phyloP scores from a whole-genome alignment of 2,329 filamentous ascomycete genomes.

The Triangularia setosa region DNA sequence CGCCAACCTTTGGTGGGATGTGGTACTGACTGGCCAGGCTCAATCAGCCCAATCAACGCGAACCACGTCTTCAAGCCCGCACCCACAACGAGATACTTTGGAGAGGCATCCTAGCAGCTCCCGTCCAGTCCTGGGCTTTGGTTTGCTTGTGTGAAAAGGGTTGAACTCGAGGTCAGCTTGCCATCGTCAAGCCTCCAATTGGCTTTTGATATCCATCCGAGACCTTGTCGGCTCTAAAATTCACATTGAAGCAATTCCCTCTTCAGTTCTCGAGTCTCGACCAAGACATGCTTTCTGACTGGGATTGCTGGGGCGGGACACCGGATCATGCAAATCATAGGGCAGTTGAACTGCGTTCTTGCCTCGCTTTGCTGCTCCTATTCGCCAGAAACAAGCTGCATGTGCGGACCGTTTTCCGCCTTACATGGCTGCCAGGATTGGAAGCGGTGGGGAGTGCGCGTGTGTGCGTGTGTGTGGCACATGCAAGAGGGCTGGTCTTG shows the following conservation, averaged over 20 bases:
- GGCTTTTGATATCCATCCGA: background rate
- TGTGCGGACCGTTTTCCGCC: conserved; percentile 38
- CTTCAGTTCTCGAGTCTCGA: background rate
- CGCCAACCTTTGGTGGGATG: conserved; percentile 29
- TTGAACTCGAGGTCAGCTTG: conserved; percentile 15
- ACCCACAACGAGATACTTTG: conserved; percentile 24
- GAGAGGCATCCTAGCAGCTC: conserved; percentile 22
- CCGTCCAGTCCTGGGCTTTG: conserved; percentile 18
- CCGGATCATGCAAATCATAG: conserved; percentile 29
- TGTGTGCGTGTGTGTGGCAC: conserved; percentile 13
- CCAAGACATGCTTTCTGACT: background rate
- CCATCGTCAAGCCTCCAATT: background rate
- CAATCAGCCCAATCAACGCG: conserved; percentile 31
- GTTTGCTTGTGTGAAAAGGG: conserved; percentile 10
- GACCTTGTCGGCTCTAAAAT: conserved; percentile 4
- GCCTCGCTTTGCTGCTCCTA: conserved; percentile 22
- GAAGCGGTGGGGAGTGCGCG: conserved; percentile 17
- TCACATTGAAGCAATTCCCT: background rate
- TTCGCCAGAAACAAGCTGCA: conserved; percentile 30
- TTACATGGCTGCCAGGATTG: conserved; percentile 29
- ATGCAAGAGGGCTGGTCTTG: conserved; percentile 12
- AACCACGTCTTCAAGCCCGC: conserved; percentile 34
- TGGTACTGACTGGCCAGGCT: conserved; percentile 26
- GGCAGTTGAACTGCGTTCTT: conserved; percentile 20
- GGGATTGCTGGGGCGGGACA: conserved; percentile 17